Conservation (phyloP, 306 rosid genomes). For the Alnus glutinosa region DNA sequence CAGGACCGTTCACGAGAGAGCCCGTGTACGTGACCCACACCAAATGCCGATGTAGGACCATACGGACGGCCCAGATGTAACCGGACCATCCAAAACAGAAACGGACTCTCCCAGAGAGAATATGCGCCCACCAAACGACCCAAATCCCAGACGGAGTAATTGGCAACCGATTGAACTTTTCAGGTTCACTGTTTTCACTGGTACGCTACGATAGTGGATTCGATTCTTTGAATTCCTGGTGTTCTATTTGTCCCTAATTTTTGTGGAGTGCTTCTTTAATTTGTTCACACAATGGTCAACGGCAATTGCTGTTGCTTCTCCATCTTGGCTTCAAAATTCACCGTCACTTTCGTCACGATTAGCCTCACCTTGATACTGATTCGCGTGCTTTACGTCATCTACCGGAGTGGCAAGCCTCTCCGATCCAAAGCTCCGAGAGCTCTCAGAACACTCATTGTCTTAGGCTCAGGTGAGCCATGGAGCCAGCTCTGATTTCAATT, state of each 20-base stretch:
- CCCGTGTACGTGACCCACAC: too few species aligned
- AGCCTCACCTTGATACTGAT: slow-evolving; percentile 33
- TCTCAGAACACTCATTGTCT: slow-evolving; percentile 23
- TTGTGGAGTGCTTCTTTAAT: slow-evolving; percentile 19
- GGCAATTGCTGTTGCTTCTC: slow-evolving; percentile 39
- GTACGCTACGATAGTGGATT: background rate
- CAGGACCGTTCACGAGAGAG: too few species aligned
- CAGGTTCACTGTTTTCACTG: background rate
- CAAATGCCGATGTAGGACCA: too few species aligned
- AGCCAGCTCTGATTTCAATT: background rate
- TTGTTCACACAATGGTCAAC: slow-evolving; percentile 31
- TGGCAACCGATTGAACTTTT: background rate
- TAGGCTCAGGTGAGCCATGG: background rate
- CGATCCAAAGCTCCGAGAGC: slow-evolving; percentile 35
- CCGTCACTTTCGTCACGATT: slow-evolving; percentile 28
- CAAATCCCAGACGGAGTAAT: too few species aligned
- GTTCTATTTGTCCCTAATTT: background rate
- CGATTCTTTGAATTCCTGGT: background rate
- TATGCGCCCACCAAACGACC: too few species aligned
- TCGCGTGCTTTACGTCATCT: slow-evolving; percentile 41
- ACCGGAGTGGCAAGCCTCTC: slow-evolving; percentile 30
- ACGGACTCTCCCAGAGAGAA: too few species aligned
- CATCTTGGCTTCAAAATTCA: slow-evolving; percentile 20
- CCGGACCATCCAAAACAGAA: too few species aligned
- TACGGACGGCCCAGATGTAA: too few species aligned